phyloP scores from a whole-genome alignment of 2,329 filamentous ascomycete genomes.

The Didymosphaeria variabile region DNA sequence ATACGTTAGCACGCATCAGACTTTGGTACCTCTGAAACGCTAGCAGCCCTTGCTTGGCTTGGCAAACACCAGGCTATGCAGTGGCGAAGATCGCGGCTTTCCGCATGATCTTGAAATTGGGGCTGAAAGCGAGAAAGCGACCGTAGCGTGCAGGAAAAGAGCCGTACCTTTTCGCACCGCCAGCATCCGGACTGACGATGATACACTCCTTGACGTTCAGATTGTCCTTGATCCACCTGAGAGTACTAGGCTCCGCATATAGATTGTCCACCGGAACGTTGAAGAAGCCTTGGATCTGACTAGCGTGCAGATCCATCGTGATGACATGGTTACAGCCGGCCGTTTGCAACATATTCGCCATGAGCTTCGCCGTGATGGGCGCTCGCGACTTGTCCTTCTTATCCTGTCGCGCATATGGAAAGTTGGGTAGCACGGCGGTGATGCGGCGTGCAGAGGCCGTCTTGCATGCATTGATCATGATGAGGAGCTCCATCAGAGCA shows the following conservation, averaged over 20 bases:
- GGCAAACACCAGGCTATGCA: not conserved
- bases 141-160: constrained; percentile 3
- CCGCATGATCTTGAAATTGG: not conserved
- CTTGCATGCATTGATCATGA: constrained; percentile 97
- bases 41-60: not conserved
- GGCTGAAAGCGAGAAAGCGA: not conserved
- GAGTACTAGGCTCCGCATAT: constrained; percentile 91
- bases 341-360: constrained; percentile 97
- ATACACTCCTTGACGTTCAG: constrained; percentile 83
- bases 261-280: constrained; percentile 83
- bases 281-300: constrained; percentile 96
- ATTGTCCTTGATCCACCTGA: constrained; percentile 91
- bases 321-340: constrained; percentile 94
- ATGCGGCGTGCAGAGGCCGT: constrained; percentile 87
- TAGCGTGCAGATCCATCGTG: constrained; percentile 95
- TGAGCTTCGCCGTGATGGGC: constrained; percentile 94
- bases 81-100: not conserved
- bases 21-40: constrained; percentile 6
- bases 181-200: constrained; percentile 94
- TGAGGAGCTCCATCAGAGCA: constrained; percentile 95
- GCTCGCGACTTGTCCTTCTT: constrained; percentile 97
- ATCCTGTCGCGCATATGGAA: constrained; percentile 95
- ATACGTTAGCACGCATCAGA: constrained; percentile 22
- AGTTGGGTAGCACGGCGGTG: constrained; percentile 94
- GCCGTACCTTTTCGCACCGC: constrained; percentile 83